Percentiles rank a stretch among this genome's conserved stretches.
Conservation (phyloP, 2,329 filamentous ascomycete species). For the Epichloe bromicola region DNA sequence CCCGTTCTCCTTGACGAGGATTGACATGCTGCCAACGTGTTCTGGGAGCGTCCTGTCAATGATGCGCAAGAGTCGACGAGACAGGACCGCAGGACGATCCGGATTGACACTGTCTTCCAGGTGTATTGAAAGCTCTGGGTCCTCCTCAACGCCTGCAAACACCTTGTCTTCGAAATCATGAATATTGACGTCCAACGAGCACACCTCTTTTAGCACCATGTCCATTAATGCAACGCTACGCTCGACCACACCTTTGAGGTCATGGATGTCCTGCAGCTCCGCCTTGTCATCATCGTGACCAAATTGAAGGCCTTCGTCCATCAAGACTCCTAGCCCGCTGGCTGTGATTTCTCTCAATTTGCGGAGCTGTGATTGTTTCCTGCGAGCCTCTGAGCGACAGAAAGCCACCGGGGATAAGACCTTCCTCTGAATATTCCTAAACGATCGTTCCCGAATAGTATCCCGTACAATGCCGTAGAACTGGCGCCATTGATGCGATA, state of each 20-base stretch:
- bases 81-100: conserved; percentile 46
- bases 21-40: conserved; percentile 45
- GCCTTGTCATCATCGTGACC: conserved; percentile 46
- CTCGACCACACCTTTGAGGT: conserved; percentile 61
- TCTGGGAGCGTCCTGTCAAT: conserved; percentile 55
- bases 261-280: conserved; percentile 33
- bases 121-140: conserved; percentile 43
- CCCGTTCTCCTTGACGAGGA: conserved; percentile 51
- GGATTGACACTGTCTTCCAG: conserved; percentile 30
- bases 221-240: conserved; percentile 78
- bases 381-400: conserved; percentile 59
- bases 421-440: conserved; percentile 56
- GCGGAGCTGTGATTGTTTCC: conserved; percentile 59
- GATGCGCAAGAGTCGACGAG: conserved; percentile 54
- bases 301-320: conserved; percentile 72
- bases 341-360: conserved; percentile 69
- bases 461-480: conserved; percentile 75
- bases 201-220: conserved; percentile 63
- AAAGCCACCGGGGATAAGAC: conserved; percentile 69
- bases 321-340: conserved; percentile 72
- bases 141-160: conserved; percentile 48
- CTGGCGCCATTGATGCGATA: conserved; percentile 43
- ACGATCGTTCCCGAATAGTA: conserved; percentile 58
- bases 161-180: conserved; percentile 53
- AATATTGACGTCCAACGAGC: conserved; percentile 47